Evolutionary conservation across 805 yeast genomes (phyloP).

Genomic region (Kuraishia molischiana): DNA sequence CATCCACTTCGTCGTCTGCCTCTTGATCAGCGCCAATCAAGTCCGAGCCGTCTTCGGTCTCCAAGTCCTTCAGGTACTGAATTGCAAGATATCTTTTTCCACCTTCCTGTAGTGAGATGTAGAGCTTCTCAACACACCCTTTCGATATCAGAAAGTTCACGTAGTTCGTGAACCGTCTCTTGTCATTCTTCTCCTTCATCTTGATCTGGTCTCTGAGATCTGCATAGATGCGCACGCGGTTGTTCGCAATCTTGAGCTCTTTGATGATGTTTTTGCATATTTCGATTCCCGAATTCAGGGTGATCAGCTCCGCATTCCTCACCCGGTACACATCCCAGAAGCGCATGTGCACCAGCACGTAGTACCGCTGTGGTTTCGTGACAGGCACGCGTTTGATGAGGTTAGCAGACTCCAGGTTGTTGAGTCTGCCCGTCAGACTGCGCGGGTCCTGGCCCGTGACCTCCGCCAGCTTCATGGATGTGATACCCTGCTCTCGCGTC

Average conservation of each 20-base stretch:
- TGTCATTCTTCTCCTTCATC: conserved; percentile 26
- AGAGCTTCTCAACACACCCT: conserved; percentile 38
- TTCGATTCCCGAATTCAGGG: not conserved
- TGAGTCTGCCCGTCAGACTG: conserved; percentile 55
- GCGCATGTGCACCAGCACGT: conserved; percentile 39
- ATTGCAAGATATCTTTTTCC: conserved; percentile 18
- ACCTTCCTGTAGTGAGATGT: conserved; percentile 24
- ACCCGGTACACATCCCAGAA: conserved; percentile 17
- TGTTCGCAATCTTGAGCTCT: not conserved
- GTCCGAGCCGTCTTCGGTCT: conserved; percentile 11
- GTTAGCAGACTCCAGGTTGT: conserved; percentile 38
- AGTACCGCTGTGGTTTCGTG: not conserved
- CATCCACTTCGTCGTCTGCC: conserved; percentile 21
- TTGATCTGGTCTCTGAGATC: conserved; percentile 55
- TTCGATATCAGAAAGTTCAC: conserved; percentile 32
- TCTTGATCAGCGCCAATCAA: conserved; percentile 13
- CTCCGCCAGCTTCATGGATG: conserved; percentile 45
- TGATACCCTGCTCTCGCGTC: conserved; percentile 44
- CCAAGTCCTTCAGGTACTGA: conserved; percentile 29
- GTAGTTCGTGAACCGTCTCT: conserved; percentile 29
- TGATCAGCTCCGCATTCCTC: not conserved
- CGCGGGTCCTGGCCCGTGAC: conserved; percentile 62
- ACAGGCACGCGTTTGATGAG: conserved; percentile 29
- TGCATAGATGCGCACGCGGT: not conserved
- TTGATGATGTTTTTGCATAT: not conserved